Evolutionary conservation across 345 rosid genomes (phyloP).

Genomic region (Odontarrhena argentea): DNA sequence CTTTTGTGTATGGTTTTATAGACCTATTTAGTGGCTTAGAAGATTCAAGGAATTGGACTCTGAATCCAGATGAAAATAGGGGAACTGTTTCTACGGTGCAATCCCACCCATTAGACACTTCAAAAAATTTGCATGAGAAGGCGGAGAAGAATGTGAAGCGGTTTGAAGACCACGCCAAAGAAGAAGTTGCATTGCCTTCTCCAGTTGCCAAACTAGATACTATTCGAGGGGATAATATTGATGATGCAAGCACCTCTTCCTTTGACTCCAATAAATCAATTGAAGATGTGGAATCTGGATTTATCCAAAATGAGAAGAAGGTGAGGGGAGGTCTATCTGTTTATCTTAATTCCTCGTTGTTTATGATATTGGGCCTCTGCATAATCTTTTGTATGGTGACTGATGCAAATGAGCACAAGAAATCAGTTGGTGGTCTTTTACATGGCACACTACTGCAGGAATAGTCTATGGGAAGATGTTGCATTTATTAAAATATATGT

Average conservation of each 20-base stretch:
- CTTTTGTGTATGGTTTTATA: conserved; percentile 81
- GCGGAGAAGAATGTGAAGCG: conserved; percentile 52
- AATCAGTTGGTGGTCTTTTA: neutral
- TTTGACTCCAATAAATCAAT: conserved; percentile 49
- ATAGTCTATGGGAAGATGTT: neutral
- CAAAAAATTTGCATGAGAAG: conserved; percentile 43
- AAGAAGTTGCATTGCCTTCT: conserved; percentile 46
- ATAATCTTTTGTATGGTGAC: neutral
- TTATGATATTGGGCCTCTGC: neutral
- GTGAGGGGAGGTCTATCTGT: conserved; percentile 43
- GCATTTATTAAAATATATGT: neutral
- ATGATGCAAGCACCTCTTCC: conserved; percentile 51
- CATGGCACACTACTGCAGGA: conserved; percentile 3
- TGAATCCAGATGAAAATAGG: conserved; percentile 64
- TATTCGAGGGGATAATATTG: conserved; percentile 60
- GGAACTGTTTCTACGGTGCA: conserved; percentile 50
- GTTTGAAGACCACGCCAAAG: conserved; percentile 44
- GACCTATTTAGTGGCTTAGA: conserved; percentile 86
- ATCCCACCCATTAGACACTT: conserved; percentile 47
- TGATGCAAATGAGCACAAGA: neutral
- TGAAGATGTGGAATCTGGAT: conserved; percentile 48
- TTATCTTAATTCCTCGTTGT: conserved; percentile 9
- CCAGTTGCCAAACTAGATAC: conserved; percentile 51
- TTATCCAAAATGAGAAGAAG: conserved; percentile 47
- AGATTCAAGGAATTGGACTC: conserved; percentile 78